Base-by-base conservation (phyloP, 2,329 filamentous ascomycete species). In the Sarocladium strictum region DNA sequence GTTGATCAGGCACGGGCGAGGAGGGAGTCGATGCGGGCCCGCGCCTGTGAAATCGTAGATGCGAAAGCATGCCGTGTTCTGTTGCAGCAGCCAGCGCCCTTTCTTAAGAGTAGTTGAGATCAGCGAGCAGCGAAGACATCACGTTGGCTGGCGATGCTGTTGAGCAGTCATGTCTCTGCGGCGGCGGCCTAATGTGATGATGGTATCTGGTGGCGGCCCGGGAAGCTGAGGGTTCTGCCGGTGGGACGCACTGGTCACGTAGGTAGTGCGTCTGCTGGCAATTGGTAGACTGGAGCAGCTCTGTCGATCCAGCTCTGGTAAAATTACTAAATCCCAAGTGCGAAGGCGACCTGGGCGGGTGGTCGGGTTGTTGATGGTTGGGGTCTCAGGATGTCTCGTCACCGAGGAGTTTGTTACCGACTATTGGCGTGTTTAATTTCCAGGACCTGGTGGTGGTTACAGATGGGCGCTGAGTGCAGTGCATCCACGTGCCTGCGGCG, bases 21-120 rank as follows among this genome's bases (percentile, higher is more conserved):
- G 54, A 33, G 27, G 54, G 43, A 51, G 73, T 64, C 4, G 80
- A 79, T 32, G 80, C 81, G 60, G 75, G 74, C 49, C 72, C 78
- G 62, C 79, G 77, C 61, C 80, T 77, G 62, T 83, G 80, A 67
- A 83, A 82, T 62, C 79, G 78, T 49, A 83, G 72, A 67, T 78
- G 75, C 59, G 76, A 78, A 53, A 79, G 70, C 77, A 80, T 79
- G 43, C 29, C 27, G 27, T 19, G 3, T 10, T 15, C 23, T 35
- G 47, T 3, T 51, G n/a, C 47, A 21, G 47, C 32, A 38, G 27
- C 47, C 21, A n/a, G 29, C 29, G 15, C n/a, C 32, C 19, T 15
- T 19, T 4, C 43, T 47, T n/a, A 47, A 11, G 24, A 47, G 24
- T 27, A 9, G 23, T 9, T 43, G 40, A 15, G 47, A 15, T 19